These are phyloP conservation scores for Taxillus chinensis DNA, from an alignment of 164 flowering plant species.

Conservation along the genomic window DNA sequence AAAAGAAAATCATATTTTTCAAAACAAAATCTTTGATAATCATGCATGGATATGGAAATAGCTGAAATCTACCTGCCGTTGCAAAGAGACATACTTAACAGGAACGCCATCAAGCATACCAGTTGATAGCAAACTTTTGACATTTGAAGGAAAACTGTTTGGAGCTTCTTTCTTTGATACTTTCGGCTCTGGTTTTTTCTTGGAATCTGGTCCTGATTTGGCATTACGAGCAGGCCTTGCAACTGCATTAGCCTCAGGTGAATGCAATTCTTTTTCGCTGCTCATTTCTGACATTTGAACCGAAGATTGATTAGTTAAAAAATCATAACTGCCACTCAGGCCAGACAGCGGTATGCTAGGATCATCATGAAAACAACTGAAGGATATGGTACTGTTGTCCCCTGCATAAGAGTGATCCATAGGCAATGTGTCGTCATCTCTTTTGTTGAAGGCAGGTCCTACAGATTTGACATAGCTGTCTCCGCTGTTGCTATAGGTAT, in stretches of 20 bases:
- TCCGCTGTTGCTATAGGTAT: constrained; percentile 14
- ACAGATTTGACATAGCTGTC: not conserved
- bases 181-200: constrained; percentile 33
- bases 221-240: constrained; percentile 8
- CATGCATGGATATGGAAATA: not conserved
- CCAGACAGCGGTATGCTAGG: constrained; percentile 21
- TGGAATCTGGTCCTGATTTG: constrained; percentile 18
- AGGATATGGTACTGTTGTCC: constrained; percentile 26
- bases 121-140: constrained; percentile 53
- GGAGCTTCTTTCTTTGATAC: constrained; percentile 37
- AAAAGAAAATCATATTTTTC: not conserved
- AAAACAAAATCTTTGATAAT: not conserved
- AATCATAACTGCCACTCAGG: constrained; percentile 28
- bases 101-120: constrained; percentile 74
- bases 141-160: constrained; percentile 62
- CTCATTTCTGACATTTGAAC: constrained; percentile 20
- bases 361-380: constrained; percentile 41
- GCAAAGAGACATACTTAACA: constrained; percentile 50
- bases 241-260: constrained; percentile 10
- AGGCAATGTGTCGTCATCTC: constrained; percentile 16
- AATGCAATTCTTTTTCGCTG: constrained; percentile 18
- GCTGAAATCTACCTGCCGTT: constrained; percentile 41
- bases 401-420: constrained; percentile 19
- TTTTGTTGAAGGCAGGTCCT: not conserved
- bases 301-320: constrained; percentile 23